Evolutionary conservation across 768 basidiomycete species (phyloP), one percentile per base, ranked within the genome.

Genomic region (Rhodotorula diobovata): DNA sequence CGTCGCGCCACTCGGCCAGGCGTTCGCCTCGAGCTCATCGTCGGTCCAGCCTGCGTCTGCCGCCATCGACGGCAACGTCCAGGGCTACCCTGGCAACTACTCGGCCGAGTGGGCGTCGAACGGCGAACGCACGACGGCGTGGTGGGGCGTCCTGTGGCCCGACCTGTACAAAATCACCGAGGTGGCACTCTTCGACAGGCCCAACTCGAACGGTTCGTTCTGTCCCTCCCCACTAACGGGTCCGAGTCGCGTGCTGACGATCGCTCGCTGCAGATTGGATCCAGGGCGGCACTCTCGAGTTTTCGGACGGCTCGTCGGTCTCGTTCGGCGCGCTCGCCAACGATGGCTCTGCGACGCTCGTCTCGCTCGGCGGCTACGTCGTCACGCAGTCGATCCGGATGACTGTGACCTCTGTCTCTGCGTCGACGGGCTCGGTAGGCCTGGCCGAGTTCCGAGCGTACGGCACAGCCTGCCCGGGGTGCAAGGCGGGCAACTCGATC

Each of bases 141-240:
- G 67, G 51, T 55, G 69, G 61, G 62, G 54, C 34, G 58, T 72
- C 21, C 39, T 61, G 5, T 71, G 67, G 65, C 55, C 50, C 32
- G 32, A 70, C 45, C 20, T 55, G 6, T 66, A 70, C 60, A 57
- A 32, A n/a, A 32, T 71, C 60, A 45, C 28, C 16, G 30, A n/a
- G 23, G 57, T 73, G n/a, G 62, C 72, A 20, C 67, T 76, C 8
- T 71, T 71, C 60, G 75, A 76, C 61, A 61, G 75, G 25, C 59
- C 63, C 11, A 72, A 71, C 61, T 20, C 37, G 30, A 60, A 70
- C 55, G 72, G 62, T 63, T 28, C 62, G 51, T n/a, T 14, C 4
- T 30, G 25, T 9, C 5, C 16, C 7, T 21, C 56, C 30, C 9
- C 39, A 12, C 14, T 4, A 34, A 2, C 30, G 20, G 4, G 6